These are phyloP conservation scores for Penstemon barbatus DNA, from an alignment of 257 asterid genomes.

Conservation along the genomic window DNA sequence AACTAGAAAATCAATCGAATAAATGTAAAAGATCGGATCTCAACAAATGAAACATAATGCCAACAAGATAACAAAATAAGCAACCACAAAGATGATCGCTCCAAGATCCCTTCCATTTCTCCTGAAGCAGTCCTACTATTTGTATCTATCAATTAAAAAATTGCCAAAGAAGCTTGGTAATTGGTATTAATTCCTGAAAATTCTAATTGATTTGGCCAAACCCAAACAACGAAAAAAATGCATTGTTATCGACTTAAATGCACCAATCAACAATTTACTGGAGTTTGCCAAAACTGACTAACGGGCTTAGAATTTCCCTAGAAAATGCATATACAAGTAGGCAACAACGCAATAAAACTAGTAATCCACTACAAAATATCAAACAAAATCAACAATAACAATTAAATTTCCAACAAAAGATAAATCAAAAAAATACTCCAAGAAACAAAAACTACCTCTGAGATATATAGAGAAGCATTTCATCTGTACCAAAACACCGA, in stretches of 20 bases:
- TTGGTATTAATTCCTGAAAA: not conserved
- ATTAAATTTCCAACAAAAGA: constrained; percentile 2
- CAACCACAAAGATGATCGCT: not conserved
- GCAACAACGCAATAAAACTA: not conserved
- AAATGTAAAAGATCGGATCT: not conserved
- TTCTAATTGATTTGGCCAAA: not conserved
- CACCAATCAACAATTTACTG: too few species aligned
- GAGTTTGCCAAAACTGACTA: too few species aligned
- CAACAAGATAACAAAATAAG: not conserved
- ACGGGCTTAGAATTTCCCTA: too few species aligned
- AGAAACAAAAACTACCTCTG: constrained; percentile 29
- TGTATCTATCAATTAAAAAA: not conserved
- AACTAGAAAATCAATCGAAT: not conserved
- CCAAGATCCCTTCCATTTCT: not conserved
- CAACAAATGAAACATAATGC: not conserved
- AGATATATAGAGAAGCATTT: constrained; percentile 38
- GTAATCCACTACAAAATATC: not conserved
- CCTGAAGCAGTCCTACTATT: not conserved
- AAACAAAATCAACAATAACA: not conserved
- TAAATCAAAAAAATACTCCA: not conserved
- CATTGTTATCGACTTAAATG: too few species aligned
- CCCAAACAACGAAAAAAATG: too few species aligned
- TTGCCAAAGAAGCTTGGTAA: not conserved
- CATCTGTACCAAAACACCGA: constrained; percentile 27
- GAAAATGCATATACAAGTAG: too few species aligned